Evolutionary conservation across 306 rosid species (phyloP).

Genomic region (Vigna mungo): DNA sequence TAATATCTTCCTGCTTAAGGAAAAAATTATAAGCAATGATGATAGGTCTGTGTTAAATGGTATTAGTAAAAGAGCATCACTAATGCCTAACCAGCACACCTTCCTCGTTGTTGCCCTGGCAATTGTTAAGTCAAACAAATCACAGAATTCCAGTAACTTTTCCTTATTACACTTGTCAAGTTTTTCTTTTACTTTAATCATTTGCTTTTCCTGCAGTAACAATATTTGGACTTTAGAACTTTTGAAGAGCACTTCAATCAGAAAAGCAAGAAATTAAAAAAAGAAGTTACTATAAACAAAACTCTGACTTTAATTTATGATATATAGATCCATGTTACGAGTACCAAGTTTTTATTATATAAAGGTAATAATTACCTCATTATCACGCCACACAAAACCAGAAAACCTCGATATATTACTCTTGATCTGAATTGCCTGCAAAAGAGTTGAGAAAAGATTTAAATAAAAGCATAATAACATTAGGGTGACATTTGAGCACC

Average conservation of each 20-base stretch:
- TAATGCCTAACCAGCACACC: constrained; percentile 61
- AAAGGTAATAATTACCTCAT: constrained; percentile 64
- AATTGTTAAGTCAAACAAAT: constrained; percentile 71
- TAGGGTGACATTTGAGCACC: background rate
- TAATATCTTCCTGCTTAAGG: constrained; percentile 76
- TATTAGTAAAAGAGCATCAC: constrained; percentile 23
- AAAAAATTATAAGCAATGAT: constrained; percentile 38
- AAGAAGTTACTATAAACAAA: constrained; percentile 10
- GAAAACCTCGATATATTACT: constrained; percentile 90
- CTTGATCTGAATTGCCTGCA: constrained; percentile 84
- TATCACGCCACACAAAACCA: constrained; percentile 90
- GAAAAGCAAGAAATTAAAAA: background rate
- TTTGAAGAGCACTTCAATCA: constrained; percentile 13
- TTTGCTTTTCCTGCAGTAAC: constrained; percentile 83
- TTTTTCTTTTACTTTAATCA: constrained; percentile 84
- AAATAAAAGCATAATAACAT: constrained; percentile 38
- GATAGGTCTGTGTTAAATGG: constrained; percentile 5
- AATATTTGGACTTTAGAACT: constrained; percentile 34
- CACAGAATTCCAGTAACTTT: constrained; percentile 86
- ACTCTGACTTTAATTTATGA: background rate
- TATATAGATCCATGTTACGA: constrained; percentile 15
- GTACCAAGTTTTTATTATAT: background rate
- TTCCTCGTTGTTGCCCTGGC: constrained; percentile 73
- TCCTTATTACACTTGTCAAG: constrained; percentile 89
- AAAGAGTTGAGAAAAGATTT: constrained; percentile 40